Percentiles rank a stretch among this genome's conserved stretches.
Conservation (phyloP, 169 alveolate species). For the Babesia microti region DNA sequence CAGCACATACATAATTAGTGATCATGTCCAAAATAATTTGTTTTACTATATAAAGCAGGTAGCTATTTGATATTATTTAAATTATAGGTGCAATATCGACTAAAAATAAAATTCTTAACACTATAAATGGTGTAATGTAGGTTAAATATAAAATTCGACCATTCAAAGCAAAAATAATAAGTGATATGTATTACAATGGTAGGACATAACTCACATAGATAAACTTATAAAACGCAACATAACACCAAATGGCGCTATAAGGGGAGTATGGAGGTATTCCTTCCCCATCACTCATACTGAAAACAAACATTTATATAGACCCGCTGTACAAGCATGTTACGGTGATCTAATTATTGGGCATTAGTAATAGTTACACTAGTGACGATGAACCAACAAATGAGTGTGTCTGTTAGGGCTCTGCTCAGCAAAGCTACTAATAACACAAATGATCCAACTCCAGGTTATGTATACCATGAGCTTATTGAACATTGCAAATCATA, state of each 20-base stretch:
- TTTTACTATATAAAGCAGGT: slow-evolving; percentile 31
- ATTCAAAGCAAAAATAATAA: slow-evolving; percentile 50
- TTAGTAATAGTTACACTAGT: not conserved
- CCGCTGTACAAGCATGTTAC: slow-evolving; percentile 16
- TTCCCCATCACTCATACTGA: slow-evolving; percentile 26
- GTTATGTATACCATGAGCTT: slow-evolving; percentile 54
- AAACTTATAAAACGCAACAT: slow-evolving; percentile 37
- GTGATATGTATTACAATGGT: slow-evolving; percentile 50
- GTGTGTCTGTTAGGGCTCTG: too few species aligned
- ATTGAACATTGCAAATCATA: slow-evolving; percentile 42
- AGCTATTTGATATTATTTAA: slow-evolving; percentile 11
- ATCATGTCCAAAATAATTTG: slow-evolving; percentile 4
- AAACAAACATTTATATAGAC: slow-evolving; percentile 9
- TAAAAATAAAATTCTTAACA: slow-evolving; percentile 9
- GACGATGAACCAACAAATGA: not conserved
- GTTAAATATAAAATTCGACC: slow-evolving; percentile 40
- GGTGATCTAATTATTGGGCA: slow-evolving; percentile 2
- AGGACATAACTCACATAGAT: slow-evolving; percentile 2
- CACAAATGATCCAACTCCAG: slow-evolving; percentile 61
- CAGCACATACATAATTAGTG: slow-evolving; percentile 10
- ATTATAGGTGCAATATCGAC: slow-evolving; percentile 26
- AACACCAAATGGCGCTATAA: slow-evolving; percentile 51
- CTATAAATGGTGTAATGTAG: not conserved
- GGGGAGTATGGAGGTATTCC: slow-evolving; percentile 60
- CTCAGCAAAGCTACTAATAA: slow-evolving; percentile 53